A percentile compares a stretch with the other conserved stretches of the same genome.
These are phyloP conservation scores for Penicillium atrosanguineum DNA, from an alignment of 495 filamentous ascomycete species.

Conservation along the genomic window DNA sequence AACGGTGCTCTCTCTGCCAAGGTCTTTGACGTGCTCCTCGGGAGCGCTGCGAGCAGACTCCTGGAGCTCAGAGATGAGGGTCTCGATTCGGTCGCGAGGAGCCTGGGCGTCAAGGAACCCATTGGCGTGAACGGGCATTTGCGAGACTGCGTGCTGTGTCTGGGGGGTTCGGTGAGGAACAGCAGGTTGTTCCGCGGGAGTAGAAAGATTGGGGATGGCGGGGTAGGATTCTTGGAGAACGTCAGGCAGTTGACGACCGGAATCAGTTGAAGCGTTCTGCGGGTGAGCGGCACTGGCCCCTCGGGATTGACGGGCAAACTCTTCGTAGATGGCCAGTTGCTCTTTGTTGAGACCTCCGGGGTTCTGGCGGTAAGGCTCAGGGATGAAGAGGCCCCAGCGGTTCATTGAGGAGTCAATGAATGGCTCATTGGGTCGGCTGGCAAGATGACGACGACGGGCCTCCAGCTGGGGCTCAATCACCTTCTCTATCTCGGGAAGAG, in stretches of 20 bases:
- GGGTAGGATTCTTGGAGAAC: constrained; percentile 81
- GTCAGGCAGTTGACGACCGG: constrained; percentile 63
- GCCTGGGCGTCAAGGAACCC: constrained; percentile 63
- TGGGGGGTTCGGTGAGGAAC: constrained; percentile 68
- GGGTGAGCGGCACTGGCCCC: constrained; percentile 50
- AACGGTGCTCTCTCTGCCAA: constrained; percentile 62
- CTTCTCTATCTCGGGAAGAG: constrained; percentile 89
- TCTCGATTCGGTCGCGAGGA: constrained; percentile 62
- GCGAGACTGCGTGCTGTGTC: constrained; percentile 52
- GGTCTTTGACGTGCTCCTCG: constrained; percentile 68
- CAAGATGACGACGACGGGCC: constrained; percentile 67
- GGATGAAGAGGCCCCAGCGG: constrained; percentile 84
- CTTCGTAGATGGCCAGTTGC: constrained; percentile 93
- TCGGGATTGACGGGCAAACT: constrained; percentile 82
- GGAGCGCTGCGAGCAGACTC: constrained; percentile 60
- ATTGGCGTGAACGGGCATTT: constrained; percentile 50
- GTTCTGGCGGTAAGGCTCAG: constrained; percentile 81
- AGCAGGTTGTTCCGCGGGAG: constrained; percentile 76
- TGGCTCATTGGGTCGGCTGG: constrained; percentile 69
- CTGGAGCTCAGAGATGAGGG: constrained; percentile 67
- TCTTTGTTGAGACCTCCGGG: constrained; percentile 81
- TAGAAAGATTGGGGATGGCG: constrained; percentile 71
- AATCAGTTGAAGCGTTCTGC: constrained; percentile 58
- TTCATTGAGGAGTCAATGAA: constrained; percentile 78
- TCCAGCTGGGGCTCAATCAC: constrained; percentile 77